Base-by-base conservation (phyloP, 768 basidiomycete species). In the Porpolomopsis calyptriformis region DNA sequence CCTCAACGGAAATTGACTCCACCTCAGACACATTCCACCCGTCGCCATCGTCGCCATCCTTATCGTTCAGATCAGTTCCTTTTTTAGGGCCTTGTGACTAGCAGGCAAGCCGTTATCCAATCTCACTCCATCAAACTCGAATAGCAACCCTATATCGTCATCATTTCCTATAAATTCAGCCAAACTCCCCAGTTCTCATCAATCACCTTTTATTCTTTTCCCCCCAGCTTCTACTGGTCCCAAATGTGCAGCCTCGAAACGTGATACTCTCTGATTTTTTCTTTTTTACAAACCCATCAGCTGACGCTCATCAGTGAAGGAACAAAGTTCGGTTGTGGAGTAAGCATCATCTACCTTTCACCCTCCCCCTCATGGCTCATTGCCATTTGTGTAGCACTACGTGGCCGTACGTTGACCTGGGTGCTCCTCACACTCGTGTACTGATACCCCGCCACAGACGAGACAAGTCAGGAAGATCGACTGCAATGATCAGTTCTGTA, bases 241-340 rank as follows among this genome's bases (percentile, higher is more conserved):
- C n/a, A n/a, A n/a, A 78, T 78, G 76, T 78, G 77, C 62, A 73
- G 72, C 52, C 70, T 75, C 35, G 67, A 71, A 56, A 78, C 78
- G 74, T 78, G 49, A 69, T 60, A 50, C 42, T 56, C 37, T 48
- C 49, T 49, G 27, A 49, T 22, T 26, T 14, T 49, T 45, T 52
- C 39, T 46, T 47, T 33, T 43, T 41, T 47, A 47, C 51, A 34
- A n/a, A 64, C 57, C 55, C 20, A 52, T 60, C 48, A 52, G 47
- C 50, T 51, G 53, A 38, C n/a, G 12, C 14, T 47, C 46, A 47
- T 31, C 66, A 86, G 84, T 56, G 80, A 84, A 72, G 85, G 81
- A 52, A 79, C 74, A 50, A 77, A 78, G 66, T 70, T 78, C 57
- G 82, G 80, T 57, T 88, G 85, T 60, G 85, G 85, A 50, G 86